These are phyloP conservation scores for Pseudogymnoascus sp. DNA, from an alignment of 2,329 filamentous ascomycete species.

Conservation along the genomic window DNA sequence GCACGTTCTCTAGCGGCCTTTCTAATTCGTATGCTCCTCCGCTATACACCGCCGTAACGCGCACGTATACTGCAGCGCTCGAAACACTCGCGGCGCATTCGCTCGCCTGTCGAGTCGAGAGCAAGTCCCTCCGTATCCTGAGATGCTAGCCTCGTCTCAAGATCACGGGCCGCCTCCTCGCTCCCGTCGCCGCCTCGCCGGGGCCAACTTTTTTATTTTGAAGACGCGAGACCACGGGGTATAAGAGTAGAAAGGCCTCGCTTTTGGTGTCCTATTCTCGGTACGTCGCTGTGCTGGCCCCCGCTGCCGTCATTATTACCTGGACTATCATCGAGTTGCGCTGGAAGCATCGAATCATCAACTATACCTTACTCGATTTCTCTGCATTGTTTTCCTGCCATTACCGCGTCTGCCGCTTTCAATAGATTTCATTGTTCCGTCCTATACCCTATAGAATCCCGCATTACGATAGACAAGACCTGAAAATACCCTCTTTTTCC, in stretches of 20 bases:
- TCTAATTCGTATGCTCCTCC: background rate
- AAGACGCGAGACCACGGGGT: background rate
- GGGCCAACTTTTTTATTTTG: background rate
- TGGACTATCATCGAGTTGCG: conserved; percentile 6
- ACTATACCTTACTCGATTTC: background rate
- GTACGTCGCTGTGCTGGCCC: conserved; percentile 1
- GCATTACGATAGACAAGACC: background rate
- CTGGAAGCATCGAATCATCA: background rate
- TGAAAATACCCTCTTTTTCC: background rate
- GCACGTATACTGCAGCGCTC: conserved; percentile 3
- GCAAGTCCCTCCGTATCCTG: conserved; percentile 4
- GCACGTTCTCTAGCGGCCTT: background rate
- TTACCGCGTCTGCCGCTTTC: conserved; percentile 1
- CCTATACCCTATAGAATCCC: background rate
- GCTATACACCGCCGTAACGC: background rate
- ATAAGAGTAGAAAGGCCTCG: conserved; percentile 1
- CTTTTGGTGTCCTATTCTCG: background rate
- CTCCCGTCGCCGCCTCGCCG: conserved; percentile 5
- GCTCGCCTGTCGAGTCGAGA: background rate
- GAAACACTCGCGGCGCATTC: conserved; percentile 9
- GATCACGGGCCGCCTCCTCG: conserved; percentile 8
- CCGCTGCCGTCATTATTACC: background rate
- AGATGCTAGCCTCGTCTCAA: conserved; percentile 10
- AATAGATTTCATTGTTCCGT: background rate
- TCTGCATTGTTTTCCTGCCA: background rate